Conservation (phyloP, 2,329 filamentous ascomycete species). For the Scytalidium sp. region DNA sequence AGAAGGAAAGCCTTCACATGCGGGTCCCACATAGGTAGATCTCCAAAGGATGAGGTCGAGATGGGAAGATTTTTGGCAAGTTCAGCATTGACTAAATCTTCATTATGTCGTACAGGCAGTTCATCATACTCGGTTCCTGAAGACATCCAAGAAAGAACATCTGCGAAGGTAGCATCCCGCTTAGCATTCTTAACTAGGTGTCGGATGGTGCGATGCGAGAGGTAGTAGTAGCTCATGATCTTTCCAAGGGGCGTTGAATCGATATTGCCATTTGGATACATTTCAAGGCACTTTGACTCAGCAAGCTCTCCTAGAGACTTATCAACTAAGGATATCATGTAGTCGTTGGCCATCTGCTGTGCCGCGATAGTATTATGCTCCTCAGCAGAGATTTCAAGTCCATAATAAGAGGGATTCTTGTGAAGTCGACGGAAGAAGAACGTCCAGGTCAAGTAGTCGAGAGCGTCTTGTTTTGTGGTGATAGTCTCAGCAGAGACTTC, state of each 20-base stretch:
- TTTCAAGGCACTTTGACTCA: constrained; percentile 77
- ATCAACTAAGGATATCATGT: constrained; percentile 90
- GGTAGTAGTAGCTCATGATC: constrained; percentile 99
- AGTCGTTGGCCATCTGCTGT: constrained; percentile 86
- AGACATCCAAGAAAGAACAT: constrained; percentile 90
- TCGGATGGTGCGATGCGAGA: constrained; percentile 91
- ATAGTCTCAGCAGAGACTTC: constrained; percentile 94
- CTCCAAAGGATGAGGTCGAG: constrained; percentile 40
- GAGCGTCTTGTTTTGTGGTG: constrained; percentile 88
- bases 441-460: constrained; percentile 98
- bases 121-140: constrained; percentile 95
- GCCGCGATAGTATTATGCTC: constrained; percentile 86
- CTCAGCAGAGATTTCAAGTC: constrained; percentile 87
- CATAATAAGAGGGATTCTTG: constrained; percentile 98
- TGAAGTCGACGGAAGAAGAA: constrained; percentile 98
- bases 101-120: constrained; percentile 94
- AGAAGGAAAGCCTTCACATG: constrained; percentile 95
- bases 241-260: constrained; percentile 89
- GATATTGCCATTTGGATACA: constrained; percentile 84
- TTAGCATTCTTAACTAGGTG: constrained; percentile 77
- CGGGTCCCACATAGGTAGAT: constrained; percentile 94
- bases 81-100: constrained; percentile 94
- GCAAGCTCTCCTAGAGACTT: constrained; percentile 79
- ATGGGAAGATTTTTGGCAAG: constrained; percentile 77
- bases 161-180: constrained; percentile 70